These are phyloP conservation scores for Neurospora tetraspora DNA, from an alignment of 495 filamentous ascomycete genomes.

Conservation along the genomic window DNA sequence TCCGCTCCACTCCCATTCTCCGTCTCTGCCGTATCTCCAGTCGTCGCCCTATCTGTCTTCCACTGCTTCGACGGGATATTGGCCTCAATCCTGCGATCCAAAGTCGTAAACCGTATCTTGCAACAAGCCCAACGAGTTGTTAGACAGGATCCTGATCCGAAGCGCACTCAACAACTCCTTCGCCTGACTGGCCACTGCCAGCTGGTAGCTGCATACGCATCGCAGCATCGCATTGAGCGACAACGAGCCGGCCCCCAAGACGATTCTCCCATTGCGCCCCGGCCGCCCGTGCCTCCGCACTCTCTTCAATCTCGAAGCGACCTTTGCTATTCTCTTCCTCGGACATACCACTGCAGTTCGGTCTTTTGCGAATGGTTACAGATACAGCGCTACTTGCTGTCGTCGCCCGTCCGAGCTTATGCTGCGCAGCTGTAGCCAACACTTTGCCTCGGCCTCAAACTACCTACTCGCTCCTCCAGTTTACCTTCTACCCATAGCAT, in stretches of 20 bases:
- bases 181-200: neutral
- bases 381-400: neutral
- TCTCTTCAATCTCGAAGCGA: neutral
- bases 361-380: constrained; percentile 6
- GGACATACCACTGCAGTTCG: neutral
- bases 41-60: neutral
- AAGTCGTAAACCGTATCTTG: neutral
- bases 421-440: constrained; percentile 3
- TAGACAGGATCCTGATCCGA: neutral
- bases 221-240: neutral
- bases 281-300: neutral
- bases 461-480: constrained; percentile 3
- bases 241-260: neutral
- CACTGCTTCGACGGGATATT: neutral
- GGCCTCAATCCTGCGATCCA: neutral
- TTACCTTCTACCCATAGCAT: constrained; percentile 10
- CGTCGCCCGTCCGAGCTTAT: constrained; percentile 2
- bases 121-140: neutral
- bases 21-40: neutral
- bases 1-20: neutral
- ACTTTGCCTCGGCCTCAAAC: neutral
- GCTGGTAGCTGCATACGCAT: neutral
- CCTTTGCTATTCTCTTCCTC: neutral
- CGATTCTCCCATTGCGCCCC: neutral
- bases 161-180: neutral